phyloP scores from a whole-genome alignment of 106 monocot species.

The Acorus gramineus region DNA sequence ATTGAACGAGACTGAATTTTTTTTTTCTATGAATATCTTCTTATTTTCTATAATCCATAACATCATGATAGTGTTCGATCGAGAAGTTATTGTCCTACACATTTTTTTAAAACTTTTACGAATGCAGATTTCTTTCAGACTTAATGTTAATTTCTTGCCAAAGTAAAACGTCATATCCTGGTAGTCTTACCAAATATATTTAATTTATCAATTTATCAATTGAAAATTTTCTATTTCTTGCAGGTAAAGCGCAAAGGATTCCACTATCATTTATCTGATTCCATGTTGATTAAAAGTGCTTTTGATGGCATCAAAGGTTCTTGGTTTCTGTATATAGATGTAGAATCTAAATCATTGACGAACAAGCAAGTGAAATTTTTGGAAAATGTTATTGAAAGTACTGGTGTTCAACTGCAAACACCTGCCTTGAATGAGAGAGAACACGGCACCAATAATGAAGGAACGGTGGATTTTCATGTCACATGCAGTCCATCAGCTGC shows the following conservation, averaged over 20 bases:
- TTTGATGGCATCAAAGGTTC: conserved; percentile 25
- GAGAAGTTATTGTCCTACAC: not conserved
- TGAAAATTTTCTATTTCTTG: not conserved
- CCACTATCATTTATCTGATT: conserved; percentile 39
- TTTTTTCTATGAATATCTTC: too few species aligned
- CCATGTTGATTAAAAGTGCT: conserved; percentile 26
- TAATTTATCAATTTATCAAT: not conserved
- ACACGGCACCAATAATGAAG: not conserved
- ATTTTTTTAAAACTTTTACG: not conserved
- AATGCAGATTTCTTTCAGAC: too few species aligned
- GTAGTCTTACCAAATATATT: not conserved
- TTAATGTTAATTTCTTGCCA: too few species aligned
- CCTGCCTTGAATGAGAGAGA: not conserved
- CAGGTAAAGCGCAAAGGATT: conserved; percentile 25
- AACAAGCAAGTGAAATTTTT: not conserved
- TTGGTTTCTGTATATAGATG: conserved; percentile 41
- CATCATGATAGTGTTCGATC: too few species aligned
- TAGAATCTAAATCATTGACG: not conserved
- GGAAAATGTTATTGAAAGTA: not conserved
- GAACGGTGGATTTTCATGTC: too few species aligned
- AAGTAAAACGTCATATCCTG: too few species aligned
- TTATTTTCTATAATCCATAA: too few species aligned
- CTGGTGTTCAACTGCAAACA: not conserved
- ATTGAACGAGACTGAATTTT: too few species aligned
- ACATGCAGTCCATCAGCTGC: too few species aligned